These are phyloP conservation scores for Durotheca rogersii DNA, from an alignment of 495 filamentous ascomycete genomes.

Conservation along the genomic window DNA sequence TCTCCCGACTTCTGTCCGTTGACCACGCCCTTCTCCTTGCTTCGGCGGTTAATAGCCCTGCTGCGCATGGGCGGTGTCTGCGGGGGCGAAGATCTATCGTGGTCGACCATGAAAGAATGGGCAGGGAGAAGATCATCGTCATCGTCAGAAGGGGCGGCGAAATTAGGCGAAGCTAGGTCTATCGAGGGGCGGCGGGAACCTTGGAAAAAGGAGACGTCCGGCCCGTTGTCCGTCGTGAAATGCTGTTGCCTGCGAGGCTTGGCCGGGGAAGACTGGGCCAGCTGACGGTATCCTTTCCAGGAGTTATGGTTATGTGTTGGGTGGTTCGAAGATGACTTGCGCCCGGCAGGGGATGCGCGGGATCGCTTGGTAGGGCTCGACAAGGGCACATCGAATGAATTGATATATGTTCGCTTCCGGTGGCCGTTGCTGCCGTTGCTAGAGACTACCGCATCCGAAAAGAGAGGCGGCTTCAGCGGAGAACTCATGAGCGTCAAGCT, in stretches of 20 bases:
- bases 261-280: constrained; percentile 81
- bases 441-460: constrained; percentile 66
- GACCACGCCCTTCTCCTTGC: constrained; percentile 37
- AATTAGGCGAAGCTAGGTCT: constrained; percentile 62
- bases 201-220: constrained; percentile 69
- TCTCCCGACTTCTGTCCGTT: constrained; percentile 55
- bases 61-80: constrained; percentile 73
- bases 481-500: constrained; percentile 58
- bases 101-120: constrained; percentile 64
- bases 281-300: constrained; percentile 72
- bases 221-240: constrained; percentile 61
- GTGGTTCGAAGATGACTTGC: constrained; percentile 50
- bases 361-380: constrained; percentile 64
- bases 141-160: constrained; percentile 68
- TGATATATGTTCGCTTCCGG: constrained; percentile 59
- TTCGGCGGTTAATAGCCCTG: constrained; percentile 47
- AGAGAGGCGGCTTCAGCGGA: constrained; percentile 64
- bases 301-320: constrained; percentile 44
- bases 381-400: constrained; percentile 48
- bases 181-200: constrained; percentile 59
- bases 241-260: constrained; percentile 63
- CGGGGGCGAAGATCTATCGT: constrained; percentile 71
- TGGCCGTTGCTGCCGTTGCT: constrained; percentile 55
- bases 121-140: constrained; percentile 75
- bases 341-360: constrained; percentile 64